Percentiles rank a stretch among this genome's conserved stretches.
These are phyloP conservation scores for Sphaerostilbella broomeana DNA, from an alignment of 2,329 filamentous ascomycete species.

Conservation along the genomic window DNA sequence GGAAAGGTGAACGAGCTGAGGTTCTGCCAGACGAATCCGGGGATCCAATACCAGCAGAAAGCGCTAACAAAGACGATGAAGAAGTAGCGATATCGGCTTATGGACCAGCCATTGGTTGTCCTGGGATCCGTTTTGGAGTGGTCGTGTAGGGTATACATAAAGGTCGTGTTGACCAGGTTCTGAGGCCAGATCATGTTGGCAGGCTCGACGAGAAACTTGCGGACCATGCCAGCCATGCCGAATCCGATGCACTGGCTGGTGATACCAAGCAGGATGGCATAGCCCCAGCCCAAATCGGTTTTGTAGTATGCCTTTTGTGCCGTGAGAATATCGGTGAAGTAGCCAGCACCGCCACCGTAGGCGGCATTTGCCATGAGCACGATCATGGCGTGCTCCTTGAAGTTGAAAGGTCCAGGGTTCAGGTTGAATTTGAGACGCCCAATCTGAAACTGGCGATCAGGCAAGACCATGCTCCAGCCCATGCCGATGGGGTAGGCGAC, in stretches of 20 bases:
- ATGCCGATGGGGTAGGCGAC: constrained; percentile 33
- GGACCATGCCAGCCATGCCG: constrained; percentile 27
- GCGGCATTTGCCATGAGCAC: constrained; percentile 51
- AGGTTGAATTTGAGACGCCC: constrained; percentile 23
- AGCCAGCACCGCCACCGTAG: neutral
- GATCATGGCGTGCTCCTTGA: constrained; percentile 49
- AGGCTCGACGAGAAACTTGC: constrained; percentile 29
- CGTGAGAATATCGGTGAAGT: no score
- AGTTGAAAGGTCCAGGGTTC: constrained; percentile 45
- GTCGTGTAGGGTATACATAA: no score
- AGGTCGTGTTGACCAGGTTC: no score
- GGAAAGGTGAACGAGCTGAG: no score
- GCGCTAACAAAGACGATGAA: no score
- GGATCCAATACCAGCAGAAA: no score
- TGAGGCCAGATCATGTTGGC: constrained; percentile 28
- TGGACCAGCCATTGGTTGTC: no score
- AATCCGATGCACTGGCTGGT: constrained; percentile 26
- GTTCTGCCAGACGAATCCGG: no score
- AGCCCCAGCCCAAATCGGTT: neutral
- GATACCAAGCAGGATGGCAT: neutral
- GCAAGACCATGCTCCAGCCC: constrained; percentile 23
- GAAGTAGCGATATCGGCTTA: no score
- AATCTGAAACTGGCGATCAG: constrained; percentile 6
- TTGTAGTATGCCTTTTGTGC: no score
- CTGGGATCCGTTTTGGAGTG: no score